A percentile compares a stretch with the other conserved stretches of the same genome.
These are phyloP conservation scores for Hypoxylon sp. DNA, from an alignment of 2,329 filamentous ascomycete genomes.

Conservation along the genomic window DNA sequence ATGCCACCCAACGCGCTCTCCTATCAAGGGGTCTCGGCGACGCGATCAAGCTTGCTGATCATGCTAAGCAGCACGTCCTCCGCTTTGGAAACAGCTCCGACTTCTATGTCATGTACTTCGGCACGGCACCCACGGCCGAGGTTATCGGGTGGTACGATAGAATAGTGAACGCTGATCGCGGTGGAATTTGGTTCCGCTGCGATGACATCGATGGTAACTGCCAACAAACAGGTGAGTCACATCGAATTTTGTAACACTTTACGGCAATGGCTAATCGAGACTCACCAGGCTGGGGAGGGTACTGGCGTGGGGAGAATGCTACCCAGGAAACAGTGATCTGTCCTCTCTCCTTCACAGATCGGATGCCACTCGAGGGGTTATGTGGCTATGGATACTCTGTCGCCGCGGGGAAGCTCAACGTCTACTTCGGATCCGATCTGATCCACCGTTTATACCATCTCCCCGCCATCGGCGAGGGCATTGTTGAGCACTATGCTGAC, in stretches of 20 bases:
- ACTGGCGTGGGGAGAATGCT: conserved; percentile 76
- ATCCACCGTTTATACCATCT: conserved; percentile 77
- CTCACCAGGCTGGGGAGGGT: conserved; percentile 72
- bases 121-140: conserved; percentile 69
- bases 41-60: conserved; percentile 68
- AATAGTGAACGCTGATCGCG: conserved; percentile 70
- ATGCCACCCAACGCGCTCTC: conserved; percentile 71
- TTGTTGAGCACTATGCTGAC: conserved; percentile 74
- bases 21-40: conserved; percentile 71
- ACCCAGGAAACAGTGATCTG: conserved; percentile 79
- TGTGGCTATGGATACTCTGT: conserved; percentile 76
- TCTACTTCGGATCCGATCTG: conserved; percentile 76
- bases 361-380: conserved; percentile 70
- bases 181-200: conserved; percentile 73
- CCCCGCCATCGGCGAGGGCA: conserved; percentile 70
- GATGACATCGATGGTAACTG: conserved; percentile 79
- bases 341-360: conserved; percentile 70
- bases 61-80: conserved; percentile 74
- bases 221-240: conserved; percentile 59
- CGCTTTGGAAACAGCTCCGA: conserved; percentile 70
- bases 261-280: not conserved
- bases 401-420: conserved; percentile 67
- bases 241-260: not conserved
- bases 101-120: conserved; percentile 77
- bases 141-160: conserved; percentile 75